Evolutionary conservation across 2,329 filamentous ascomycete species (phyloP), one percentile per base, ranked within the genome.

Genomic region (Fusarium mundagurra): DNA sequence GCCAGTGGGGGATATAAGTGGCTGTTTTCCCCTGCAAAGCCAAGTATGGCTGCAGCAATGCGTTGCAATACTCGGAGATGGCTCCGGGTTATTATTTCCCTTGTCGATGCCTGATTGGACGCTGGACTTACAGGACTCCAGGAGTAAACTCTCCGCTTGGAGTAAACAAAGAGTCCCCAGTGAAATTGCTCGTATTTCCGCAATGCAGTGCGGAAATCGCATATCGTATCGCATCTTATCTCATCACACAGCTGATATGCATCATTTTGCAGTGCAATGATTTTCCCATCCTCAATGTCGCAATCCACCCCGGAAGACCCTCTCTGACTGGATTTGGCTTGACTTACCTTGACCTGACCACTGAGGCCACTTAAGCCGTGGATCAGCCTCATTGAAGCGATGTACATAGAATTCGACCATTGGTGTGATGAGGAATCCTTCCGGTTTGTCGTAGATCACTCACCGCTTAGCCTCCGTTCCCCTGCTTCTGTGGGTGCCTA

Each of bases 91-190:
- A 3, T 43, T 57, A 22, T n/a, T 34, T 3, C 27, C 41, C 55
- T 48, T n/a, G 13, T 14, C 29, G 6, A 18, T 34, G n/a, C 17
- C 33, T 57, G 29, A 38, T 61, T 71, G 38, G 61, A 29, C 36
- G 36, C 31, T 18, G 14, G 31, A 39, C n/a, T 61, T 14, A 13
- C 36, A 73, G 76, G 76, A 78, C 59, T 14, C 13, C 36, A 73
- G 76, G 76, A 78, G 75, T n/a, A 76, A 78, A 74, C 51, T 65
- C 75, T 76, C 76, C 76, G 67, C 60, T 54, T 41, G 18, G 22
- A 58, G 34, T 34, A 43, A 45, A 24, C 11, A 34, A 34, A 36
- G n/a, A 17, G 45, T 57, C 61, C 64, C 24, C 18, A 12, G 58
- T 68, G 60, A 51, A 48, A 59, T 67, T 69, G 34, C 41, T 41